These are phyloP conservation scores for Apophysomyces trapeziformis DNA, from an alignment of 371 early-diverging fungal genomes.

Conservation along the genomic window DNA sequence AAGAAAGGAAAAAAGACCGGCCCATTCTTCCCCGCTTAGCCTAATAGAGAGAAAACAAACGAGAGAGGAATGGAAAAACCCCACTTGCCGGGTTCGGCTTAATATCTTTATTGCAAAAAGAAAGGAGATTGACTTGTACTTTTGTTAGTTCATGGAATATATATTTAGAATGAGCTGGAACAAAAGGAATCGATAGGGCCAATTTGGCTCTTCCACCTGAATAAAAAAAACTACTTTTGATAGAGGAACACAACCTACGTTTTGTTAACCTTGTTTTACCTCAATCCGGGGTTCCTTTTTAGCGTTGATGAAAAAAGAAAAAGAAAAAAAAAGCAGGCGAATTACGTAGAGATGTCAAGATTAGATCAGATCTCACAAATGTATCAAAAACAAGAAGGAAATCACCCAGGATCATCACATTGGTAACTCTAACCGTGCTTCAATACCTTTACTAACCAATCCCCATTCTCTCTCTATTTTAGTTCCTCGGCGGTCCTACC, in stretches of 20 bases:
- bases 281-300: constrained; percentile 1
- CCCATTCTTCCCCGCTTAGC: not conserved
- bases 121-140: not conserved
- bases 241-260: not conserved
- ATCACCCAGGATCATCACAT: not conserved
- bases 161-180: not conserved
- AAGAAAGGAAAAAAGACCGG: not conserved
- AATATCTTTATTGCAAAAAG: too few relatives aligned
- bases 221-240: too few relatives aligned
- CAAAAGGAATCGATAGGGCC: not conserved
- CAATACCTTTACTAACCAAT: not conserved
- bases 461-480: not conserved
- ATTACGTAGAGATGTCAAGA: not conserved
- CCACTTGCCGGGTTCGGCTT: too few relatives aligned
- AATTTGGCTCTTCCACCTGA: not conserved
- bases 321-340: not conserved
- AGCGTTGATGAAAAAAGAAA: not conserved
- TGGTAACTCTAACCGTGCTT: not conserved
- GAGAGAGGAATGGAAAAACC: too few relatives aligned
- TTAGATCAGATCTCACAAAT: constrained; percentile 5
- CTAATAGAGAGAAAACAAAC: not conserved
- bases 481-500: too few relatives aligned
- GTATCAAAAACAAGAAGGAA: not conserved
- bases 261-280: constrained; percentile 7
- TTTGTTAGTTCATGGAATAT: not conserved